Evolutionary conservation across 2,329 filamentous ascomycete genomes (phyloP).

Genomic region (Cladosporium sp.): DNA sequence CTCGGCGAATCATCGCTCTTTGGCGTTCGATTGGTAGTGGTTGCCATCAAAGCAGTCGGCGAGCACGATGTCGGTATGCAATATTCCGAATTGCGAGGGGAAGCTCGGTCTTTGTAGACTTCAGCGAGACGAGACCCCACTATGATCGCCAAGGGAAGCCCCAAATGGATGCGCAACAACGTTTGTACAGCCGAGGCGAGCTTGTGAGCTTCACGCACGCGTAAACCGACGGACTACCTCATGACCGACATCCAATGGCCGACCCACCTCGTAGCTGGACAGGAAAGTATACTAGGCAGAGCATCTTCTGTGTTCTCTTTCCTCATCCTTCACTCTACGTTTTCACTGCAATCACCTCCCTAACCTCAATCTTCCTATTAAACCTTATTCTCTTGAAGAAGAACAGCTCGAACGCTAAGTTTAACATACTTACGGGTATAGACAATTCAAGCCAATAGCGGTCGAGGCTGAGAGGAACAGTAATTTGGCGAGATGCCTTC

Average conservation of each 20-base stretch:
- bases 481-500: neutral
- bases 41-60: slow-evolving; percentile 15
- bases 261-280: neutral
- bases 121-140: too few relatives aligned
- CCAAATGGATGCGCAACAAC: neutral
- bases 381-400: neutral
- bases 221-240: neutral
- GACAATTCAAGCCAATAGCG: too few relatives aligned
- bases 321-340: neutral
- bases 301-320: neutral
- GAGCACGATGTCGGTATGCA: neutral
- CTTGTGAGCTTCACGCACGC: too few relatives aligned
- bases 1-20: slow-evolving; percentile 19
- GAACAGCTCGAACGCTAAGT: too few relatives aligned
- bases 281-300: slow-evolving; percentile 1
- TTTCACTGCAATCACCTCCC: too few relatives aligned
- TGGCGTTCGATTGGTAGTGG: slow-evolving; percentile 16
- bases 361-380: too few relatives aligned
- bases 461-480: too few relatives aligned
- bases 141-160: neutral
- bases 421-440: neutral
- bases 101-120: slow-evolving; percentile 2
- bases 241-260: neutral
- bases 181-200: too few relatives aligned
- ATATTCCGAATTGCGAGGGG: neutral